Evolutionary conservation across 345 rosid genomes (phyloP), one percentile per base, ranked within the genome.

Genomic region (Excoecaria cochinchinensis): DNA sequence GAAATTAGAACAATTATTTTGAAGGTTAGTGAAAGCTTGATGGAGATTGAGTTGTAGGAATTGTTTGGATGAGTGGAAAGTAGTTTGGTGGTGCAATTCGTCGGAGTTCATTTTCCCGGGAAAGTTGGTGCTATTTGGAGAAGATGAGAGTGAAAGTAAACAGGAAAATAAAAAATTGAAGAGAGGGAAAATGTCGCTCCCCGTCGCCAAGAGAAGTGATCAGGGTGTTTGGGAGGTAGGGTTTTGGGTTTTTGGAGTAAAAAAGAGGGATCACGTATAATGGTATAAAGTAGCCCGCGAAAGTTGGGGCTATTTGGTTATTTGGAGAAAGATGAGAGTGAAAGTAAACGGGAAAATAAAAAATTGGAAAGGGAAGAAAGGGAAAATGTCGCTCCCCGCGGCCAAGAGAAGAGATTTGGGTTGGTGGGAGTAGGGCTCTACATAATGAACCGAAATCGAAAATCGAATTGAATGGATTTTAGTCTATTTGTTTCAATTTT

Each of bases 1-100:
- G 76, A 91, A 78, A 76, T 80, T 62, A 42, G 91, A 86, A 74
- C 86, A 92, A 78, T 85, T 86, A 70, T 74, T 64, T 61, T 88
- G 92, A 40, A 91, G 70, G 74, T 75, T 69, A 3, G 79, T 56
- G 65, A 87, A 44, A 50, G 87, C 83, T 75, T 83, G 80, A 11
- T 86, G 89, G 47, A 90, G 63, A 81, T 82, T 76, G 61, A 71
- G 44, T 36, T 84, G 85, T 24, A 25, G 81, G n/a, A 22, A 51
- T 40, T 80, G 87, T 74, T 80, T 82, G 16, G 78, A 42, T 48
- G 79, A 72, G n/a, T 84, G 60, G 79, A 72, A 83, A 76, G 0
- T 63, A 22, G 77, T 66, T 7, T 71, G 72, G 69, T 25, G 36
- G 38, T 44, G 47, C 21, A 73, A 55, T 47, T 71, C 72, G 22